Percentiles rank a stretch among this genome's conserved stretches.
Conservation (phyloP, 2,329 filamentous ascomycete species). For the Tolypocladium album region DNA sequence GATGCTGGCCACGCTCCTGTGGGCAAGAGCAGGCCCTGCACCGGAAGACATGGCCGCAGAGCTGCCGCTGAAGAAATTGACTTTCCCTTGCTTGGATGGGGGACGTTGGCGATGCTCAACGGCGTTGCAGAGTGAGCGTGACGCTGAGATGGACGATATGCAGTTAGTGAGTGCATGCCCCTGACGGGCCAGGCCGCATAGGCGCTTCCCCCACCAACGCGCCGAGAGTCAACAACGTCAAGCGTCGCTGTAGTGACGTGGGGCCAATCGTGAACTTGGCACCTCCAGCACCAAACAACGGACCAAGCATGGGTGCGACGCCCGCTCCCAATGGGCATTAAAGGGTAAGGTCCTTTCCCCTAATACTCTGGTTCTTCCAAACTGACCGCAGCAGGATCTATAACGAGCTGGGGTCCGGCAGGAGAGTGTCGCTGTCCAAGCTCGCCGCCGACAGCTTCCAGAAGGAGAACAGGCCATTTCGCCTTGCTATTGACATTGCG, state of each 20-base stretch:
- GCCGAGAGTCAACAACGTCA: conserved; percentile 16
- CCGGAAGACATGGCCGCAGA: conserved; percentile 30
- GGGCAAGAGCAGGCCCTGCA: conserved; percentile 35
- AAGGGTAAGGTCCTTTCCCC: conserved; percentile 35
- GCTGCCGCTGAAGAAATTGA: background rate
- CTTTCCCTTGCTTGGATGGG: too few relatives aligned
- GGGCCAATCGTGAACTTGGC: conserved; percentile 1
- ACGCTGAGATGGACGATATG: background rate
- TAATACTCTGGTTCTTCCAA: accelerated
- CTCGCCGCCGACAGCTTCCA: conserved; percentile 71
- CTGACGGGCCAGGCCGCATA: conserved; percentile 2
- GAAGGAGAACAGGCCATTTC: conserved; percentile 58
- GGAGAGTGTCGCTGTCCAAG: conserved; percentile 71
- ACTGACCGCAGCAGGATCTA: conserved; percentile 55
- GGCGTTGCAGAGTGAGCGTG: background rate
- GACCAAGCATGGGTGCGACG: conserved; percentile 1
- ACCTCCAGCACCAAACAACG: background rate
- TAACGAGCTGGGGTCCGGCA: conserved; percentile 73
- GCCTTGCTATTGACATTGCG: conserved; percentile 85
- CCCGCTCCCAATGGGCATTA: conserved; percentile 47
- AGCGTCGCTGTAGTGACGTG: conserved; percentile 19
- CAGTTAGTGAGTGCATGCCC: background rate
- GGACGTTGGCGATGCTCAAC: background rate
- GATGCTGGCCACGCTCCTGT: conserved; percentile 49
- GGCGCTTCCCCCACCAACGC: conserved; percentile 13